phyloP scores from a whole-genome alignment of 2,329 filamentous ascomycete species.

The Mycosphaerelloides madeirae region DNA sequence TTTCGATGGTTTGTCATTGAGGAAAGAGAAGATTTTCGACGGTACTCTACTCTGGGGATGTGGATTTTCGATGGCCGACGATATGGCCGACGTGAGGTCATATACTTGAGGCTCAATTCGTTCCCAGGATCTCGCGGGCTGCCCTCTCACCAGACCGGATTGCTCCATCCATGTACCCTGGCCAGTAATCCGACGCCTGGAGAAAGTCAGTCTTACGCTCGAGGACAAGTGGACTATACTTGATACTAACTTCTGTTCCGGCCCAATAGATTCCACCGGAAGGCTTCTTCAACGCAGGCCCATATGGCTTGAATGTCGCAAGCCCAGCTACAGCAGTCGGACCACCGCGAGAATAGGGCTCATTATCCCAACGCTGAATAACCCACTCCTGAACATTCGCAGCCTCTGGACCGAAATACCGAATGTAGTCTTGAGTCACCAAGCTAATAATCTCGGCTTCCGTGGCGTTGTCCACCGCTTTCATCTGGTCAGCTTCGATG shows the following conservation, averaged over 20 bases:
- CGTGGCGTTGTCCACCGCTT: slow-evolving; percentile 18
- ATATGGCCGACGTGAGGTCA: too few relatives aligned
- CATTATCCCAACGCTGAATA: slow-evolving; percentile 25
- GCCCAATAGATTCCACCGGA: slow-evolving; percentile 24
- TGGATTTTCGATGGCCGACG: too few relatives aligned
- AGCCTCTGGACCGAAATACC: slow-evolving; percentile 16
- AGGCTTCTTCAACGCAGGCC: slow-evolving; percentile 12
- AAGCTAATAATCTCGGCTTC: slow-evolving; percentile 17
- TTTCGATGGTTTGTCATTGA: too few relatives aligned
- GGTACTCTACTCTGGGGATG: too few relatives aligned
- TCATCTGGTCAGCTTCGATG: slow-evolving; percentile 25
- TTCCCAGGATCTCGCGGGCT: slow-evolving; percentile 5
- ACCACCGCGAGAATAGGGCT: slow-evolving; percentile 24
- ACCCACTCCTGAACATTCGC: slow-evolving; percentile 17
- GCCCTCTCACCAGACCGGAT: slow-evolving; percentile 22
- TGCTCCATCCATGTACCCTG: slow-evolving; percentile 28
- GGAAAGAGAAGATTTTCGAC: too few relatives aligned
- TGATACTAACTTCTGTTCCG: slow-evolving; percentile 19
- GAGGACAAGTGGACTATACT: too few relatives aligned
- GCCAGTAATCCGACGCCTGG: slow-evolving; percentile 18
- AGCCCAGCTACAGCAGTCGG: slow-evolving; percentile 23
- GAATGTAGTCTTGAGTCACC: slow-evolving; percentile 18
- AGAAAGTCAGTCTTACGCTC: too few relatives aligned
- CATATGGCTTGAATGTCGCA: slow-evolving; percentile 21
- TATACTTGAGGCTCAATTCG: too few relatives aligned